Percentiles rank a stretch among this genome's conserved stretches.
Conservation (phyloP, 805 yeast genomes). For the Naumovozyma baii region DNA sequence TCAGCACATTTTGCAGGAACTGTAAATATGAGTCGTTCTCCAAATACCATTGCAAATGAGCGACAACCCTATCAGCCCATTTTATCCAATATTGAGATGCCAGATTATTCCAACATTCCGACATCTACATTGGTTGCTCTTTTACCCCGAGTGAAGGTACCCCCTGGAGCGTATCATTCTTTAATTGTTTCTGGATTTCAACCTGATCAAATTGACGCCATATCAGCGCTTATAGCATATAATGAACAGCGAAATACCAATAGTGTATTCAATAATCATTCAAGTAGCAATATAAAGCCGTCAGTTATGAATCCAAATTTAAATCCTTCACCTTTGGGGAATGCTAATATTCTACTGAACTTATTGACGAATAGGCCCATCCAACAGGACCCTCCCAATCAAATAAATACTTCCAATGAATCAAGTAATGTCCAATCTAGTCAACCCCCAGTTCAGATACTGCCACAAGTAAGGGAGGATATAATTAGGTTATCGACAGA, state of each 20-base stretch:
- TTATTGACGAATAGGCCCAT: background rate
- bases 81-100: conserved; percentile 15
- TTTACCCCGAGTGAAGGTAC: conserved; percentile 57
- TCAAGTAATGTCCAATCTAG: too few relatives aligned
- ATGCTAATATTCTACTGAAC: background rate
- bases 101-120: conserved; percentile 25
- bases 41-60: too few relatives aligned
- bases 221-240: conserved; percentile 65
- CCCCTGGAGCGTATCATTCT: conserved; percentile 60
- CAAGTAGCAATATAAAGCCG: background rate
- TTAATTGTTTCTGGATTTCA: conserved; percentile 57
- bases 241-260: conserved; percentile 36
- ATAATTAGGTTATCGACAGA: too few relatives aligned
- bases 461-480: too few relatives aligned
- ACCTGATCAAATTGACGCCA: conserved; percentile 60
- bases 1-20: background rate
- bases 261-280: background rate
- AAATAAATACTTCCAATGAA: too few relatives aligned
- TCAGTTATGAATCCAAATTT: background rate
- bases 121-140: conserved; percentile 32
- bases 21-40: background rate
- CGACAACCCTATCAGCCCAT: background rate
- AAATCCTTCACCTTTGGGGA: background rate
- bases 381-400: background rate
- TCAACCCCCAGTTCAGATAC: too few relatives aligned